phyloP scores from a whole-genome alignment of 2,329 filamentous ascomycete species.

The Esteya vermicola region DNA sequence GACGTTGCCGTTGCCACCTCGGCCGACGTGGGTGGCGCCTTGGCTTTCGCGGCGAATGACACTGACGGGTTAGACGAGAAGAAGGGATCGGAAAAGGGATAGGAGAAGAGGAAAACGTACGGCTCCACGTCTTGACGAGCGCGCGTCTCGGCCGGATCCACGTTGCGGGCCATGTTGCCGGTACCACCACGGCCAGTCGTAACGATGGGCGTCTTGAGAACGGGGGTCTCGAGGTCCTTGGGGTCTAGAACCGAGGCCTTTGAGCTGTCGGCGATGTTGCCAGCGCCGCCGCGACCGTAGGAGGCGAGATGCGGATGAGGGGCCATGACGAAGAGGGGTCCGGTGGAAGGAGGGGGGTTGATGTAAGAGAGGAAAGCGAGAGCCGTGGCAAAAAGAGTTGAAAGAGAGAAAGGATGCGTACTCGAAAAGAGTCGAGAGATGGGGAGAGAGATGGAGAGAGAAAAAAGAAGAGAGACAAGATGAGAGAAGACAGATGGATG shows the following conservation, averaged over 20 bases:
- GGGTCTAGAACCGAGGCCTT: constrained; percentile 32
- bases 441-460: neutral
- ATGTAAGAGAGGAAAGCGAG: too few relatives aligned
- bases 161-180: constrained; percentile 71
- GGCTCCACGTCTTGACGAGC: constrained; percentile 70
- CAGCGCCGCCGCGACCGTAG: constrained; percentile 66
- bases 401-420: neutral
- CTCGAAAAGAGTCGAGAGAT: too few relatives aligned
- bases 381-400: neutral
- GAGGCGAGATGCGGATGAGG: constrained; percentile 37
- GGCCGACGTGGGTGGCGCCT: constrained; percentile 52
- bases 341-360: too few relatives aligned
- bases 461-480: neutral
- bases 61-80: constrained; percentile 16
- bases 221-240: constrained; percentile 65
- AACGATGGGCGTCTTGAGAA: constrained; percentile 68
- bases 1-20: constrained; percentile 63
- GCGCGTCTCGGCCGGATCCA: constrained; percentile 60
- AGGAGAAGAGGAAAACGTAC: constrained; percentile 33
- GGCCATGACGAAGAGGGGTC: neutral
- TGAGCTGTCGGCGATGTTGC: constrained; percentile 50
- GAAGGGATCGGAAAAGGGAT: neutral
- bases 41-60: constrained; percentile 40
- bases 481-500: neutral
- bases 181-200: constrained; percentile 82